These are phyloP conservation scores for Magnaporthiopsis rhizophila DNA, from an alignment of 2,329 filamentous ascomycete genomes.

Conservation along the genomic window DNA sequence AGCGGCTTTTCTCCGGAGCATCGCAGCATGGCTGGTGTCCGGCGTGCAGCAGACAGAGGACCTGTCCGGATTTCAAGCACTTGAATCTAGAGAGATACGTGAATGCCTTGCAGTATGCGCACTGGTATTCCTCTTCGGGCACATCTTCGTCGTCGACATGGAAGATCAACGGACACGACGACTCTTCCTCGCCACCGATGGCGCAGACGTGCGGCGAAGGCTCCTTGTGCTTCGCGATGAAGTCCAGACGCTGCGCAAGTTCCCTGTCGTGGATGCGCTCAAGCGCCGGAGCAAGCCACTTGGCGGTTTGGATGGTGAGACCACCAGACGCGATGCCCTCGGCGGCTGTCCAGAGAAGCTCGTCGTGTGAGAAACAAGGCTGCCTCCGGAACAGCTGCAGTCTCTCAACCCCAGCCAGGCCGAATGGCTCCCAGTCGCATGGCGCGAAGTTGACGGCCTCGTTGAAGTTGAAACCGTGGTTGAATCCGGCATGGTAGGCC, in stretches of 20 bases:
- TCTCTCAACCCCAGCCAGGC: constrained; percentile 76
- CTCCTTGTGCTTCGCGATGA: constrained; percentile 58
- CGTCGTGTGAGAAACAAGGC: constrained; percentile 95
- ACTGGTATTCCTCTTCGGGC: constrained; percentile 87
- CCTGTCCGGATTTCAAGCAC: constrained; percentile 73
- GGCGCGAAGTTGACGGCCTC: constrained; percentile 98
- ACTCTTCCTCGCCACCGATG: constrained; percentile 37
- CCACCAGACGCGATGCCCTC: constrained; percentile 59
- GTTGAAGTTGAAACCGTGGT: constrained; percentile 98
- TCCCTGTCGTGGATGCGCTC: constrained; percentile 72
- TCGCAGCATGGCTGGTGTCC: constrained; percentile 77
- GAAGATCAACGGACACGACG: constrained; percentile 52
- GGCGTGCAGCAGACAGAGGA: constrained; percentile 75
- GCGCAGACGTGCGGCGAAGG: constrained; percentile 45
- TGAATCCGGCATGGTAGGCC: constrained; percentile 96
- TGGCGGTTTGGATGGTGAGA: constrained; percentile 76
- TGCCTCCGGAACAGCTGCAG: constrained; percentile 83
- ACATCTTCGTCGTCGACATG: constrained; percentile 65
- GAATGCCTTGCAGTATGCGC: constrained; percentile 85
- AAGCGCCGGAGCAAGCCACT: constrained; percentile 87
- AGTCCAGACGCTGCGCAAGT: constrained; percentile 55
- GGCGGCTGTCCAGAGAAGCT: constrained; percentile 84
- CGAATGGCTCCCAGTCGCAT: constrained; percentile 88
- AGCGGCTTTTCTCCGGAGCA: constrained; percentile 55
- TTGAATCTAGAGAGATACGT: constrained; percentile 85